Evolutionary conservation across 352 stramenopile genomes (phyloP).

Genomic region (Phytopythium sindhum): DNA sequence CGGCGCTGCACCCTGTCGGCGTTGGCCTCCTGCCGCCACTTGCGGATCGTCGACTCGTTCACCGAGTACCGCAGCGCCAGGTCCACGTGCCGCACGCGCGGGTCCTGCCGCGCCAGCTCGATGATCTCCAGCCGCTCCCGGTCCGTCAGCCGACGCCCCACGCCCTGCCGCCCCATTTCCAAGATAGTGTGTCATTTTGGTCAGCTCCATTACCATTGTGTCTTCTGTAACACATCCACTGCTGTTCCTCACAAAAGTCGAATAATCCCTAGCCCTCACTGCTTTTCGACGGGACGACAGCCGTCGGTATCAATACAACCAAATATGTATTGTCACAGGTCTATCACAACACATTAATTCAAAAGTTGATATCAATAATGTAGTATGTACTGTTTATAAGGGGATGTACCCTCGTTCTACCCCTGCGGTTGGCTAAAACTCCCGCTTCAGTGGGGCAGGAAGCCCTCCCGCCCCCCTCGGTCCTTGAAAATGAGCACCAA

Average conservation of each 20-base stretch:
- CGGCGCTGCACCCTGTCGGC: constrained; percentile 36
- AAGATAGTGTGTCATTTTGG: neutral
- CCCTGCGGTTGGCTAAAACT: constrained; percentile 2
- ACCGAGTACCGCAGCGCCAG: constrained; percentile 45
- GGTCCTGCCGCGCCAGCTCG: constrained; percentile 40
- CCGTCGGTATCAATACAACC: no score
- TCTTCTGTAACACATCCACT: neutral
- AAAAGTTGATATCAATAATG: no score
- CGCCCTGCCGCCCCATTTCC: constrained; percentile 17
- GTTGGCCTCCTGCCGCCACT: constrained; percentile 38
- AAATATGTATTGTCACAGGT: no score
- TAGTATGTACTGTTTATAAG: neutral
- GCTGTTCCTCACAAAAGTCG: neutral
- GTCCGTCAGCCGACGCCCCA: constrained; percentile 48
- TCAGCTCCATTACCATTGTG: neutral
- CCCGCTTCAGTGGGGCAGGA: neutral
- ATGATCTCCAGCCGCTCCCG: constrained; percentile 66
- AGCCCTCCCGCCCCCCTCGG: neutral
- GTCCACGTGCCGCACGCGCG: constrained; percentile 44
- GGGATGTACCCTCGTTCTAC: neutral
- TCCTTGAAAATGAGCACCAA: constrained; percentile 4
- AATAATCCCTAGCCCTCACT: no score
- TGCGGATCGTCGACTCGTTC: constrained; percentile 61
- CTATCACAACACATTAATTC: no score
- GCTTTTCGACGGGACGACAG: no score